phyloP scores from a whole-genome alignment of 2,329 filamentous ascomycete genomes.

The Aspergillus quadrilineatus region DNA sequence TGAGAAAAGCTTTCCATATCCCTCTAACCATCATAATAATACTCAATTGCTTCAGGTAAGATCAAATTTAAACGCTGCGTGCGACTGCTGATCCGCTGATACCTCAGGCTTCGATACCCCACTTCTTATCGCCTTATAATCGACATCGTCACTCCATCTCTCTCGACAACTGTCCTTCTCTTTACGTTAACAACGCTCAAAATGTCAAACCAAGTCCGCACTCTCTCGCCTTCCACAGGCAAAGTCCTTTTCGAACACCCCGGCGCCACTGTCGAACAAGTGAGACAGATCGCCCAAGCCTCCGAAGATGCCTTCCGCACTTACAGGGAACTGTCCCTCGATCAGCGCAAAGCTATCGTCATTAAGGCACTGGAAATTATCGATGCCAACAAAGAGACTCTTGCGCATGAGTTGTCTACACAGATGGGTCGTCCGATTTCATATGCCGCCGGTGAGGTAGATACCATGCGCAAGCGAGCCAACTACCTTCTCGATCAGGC shows the following conservation, averaged over 20 bases:
- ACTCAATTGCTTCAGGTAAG: background rate
- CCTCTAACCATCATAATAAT: background rate
- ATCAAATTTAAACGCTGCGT: background rate
- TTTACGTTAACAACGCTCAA: background rate
- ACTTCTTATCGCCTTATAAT: slow-evolving; percentile 9
- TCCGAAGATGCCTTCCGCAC: slow-evolving; percentile 35
- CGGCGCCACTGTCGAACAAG: slow-evolving; percentile 52
- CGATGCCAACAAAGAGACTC: slow-evolving; percentile 66
- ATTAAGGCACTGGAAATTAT: slow-evolving; percentile 73
- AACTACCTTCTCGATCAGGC: slow-evolving; percentile 83
- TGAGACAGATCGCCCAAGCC: slow-evolving; percentile 21
- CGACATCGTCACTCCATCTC: background rate
- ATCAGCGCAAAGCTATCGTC: slow-evolving; percentile 75
- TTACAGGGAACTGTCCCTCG: slow-evolving; percentile 69
- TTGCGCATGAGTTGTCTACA: slow-evolving; percentile 77
- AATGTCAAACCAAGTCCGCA: slow-evolving; percentile 45
- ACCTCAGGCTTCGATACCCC: slow-evolving; percentile 7
- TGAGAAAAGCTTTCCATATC: background rate
- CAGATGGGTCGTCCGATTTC: slow-evolving; percentile 91
- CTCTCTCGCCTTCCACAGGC: slow-evolving; percentile 86
- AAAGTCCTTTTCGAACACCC: slow-evolving; percentile 76
- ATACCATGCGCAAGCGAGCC: slow-evolving; percentile 76
- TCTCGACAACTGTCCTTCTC: background rate
- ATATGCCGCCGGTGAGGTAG: slow-evolving; percentile 76
- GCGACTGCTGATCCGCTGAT: background rate